Evolutionary conservation across 176 grass and related monocot species (phyloP).

Genomic region (Oryza meridionalis): DNA sequence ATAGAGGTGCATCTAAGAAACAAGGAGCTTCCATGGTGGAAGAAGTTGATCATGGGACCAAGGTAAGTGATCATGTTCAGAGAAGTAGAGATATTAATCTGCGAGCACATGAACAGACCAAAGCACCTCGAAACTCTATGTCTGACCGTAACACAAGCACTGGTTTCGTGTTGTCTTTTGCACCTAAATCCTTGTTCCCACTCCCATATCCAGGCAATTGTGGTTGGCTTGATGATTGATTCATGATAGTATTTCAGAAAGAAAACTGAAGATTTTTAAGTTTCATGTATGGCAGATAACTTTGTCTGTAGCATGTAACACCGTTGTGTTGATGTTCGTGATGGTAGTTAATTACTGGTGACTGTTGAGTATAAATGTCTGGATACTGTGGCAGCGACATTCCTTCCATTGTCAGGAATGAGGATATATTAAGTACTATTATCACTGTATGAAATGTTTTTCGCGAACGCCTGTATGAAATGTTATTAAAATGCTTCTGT

Average conservation of each 20-base stretch:
- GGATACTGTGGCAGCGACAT: not conserved
- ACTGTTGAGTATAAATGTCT: not conserved
- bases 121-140: not conserved
- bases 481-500: not conserved
- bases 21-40: not conserved
- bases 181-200: not conserved
- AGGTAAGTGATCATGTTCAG: not conserved
- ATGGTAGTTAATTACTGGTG: not conserved
- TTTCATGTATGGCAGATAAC: not conserved
- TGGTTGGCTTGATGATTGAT: slow-evolving; percentile 10
- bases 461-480: not conserved
- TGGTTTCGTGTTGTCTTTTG: not conserved
- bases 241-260: not conserved
- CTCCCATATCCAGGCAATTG: not conserved
- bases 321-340: not conserved
- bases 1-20: not conserved
- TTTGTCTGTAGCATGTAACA: not conserved
- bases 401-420: not conserved
- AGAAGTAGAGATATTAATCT: not conserved
- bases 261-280: not conserved
- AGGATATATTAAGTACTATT: not conserved
- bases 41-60: not conserved
- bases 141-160: not conserved
- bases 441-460: not conserved
- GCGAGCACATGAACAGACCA: not conserved